A percentile compares a stretch with the other conserved stretches of the same genome.
Conservation (phyloP, 2,329 filamentous ascomycete species). For the Claviceps citrina region DNA sequence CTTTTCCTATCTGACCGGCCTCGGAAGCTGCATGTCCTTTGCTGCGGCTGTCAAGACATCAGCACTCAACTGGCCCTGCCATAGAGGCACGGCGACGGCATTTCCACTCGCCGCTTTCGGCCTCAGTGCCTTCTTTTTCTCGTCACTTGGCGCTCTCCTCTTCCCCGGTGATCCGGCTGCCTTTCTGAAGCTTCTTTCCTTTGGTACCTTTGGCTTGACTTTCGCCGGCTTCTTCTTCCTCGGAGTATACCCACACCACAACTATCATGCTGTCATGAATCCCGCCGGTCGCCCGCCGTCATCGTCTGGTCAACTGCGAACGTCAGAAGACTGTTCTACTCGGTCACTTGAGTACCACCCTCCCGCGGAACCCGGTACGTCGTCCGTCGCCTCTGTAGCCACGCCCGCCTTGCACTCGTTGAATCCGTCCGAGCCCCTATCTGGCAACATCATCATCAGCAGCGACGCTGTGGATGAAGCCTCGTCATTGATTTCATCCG, state of each 20-base stretch:
- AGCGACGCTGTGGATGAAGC: slow-evolving; percentile 45
- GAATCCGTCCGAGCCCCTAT: not conserved
- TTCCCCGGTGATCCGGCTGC: slow-evolving; percentile 72
- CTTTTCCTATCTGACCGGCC: slow-evolving; percentile 70
- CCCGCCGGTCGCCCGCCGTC: slow-evolving; percentile 9
- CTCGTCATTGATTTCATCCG: slow-evolving; percentile 64
- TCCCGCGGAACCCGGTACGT: slow-evolving; percentile 52
- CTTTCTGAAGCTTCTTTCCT: slow-evolving; percentile 65
- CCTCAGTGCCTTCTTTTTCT: slow-evolving; percentile 92
- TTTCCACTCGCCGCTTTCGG: slow-evolving; percentile 89
- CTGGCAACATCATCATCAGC: not conserved
- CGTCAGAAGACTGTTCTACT: not conserved
- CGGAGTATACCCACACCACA: slow-evolving; percentile 43
- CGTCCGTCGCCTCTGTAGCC: slow-evolving; percentile 9
- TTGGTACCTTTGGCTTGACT: slow-evolving; percentile 63
- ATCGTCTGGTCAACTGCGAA: not conserved
- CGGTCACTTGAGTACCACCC: slow-evolving; percentile 15
- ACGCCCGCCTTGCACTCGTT: not conserved
- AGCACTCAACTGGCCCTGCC: slow-evolving; percentile 79
- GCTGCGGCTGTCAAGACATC: slow-evolving; percentile 72
- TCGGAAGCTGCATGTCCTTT: slow-evolving; percentile 87
- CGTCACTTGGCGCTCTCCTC: slow-evolving; percentile 56
- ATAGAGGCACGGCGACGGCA: slow-evolving; percentile 84
- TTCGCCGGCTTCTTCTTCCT: slow-evolving; percentile 75
- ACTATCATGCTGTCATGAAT: slow-evolving; percentile 41